phyloP scores from a whole-genome alignment of 495 filamentous ascomycete genomes.

The Arthonia radiata region DNA sequence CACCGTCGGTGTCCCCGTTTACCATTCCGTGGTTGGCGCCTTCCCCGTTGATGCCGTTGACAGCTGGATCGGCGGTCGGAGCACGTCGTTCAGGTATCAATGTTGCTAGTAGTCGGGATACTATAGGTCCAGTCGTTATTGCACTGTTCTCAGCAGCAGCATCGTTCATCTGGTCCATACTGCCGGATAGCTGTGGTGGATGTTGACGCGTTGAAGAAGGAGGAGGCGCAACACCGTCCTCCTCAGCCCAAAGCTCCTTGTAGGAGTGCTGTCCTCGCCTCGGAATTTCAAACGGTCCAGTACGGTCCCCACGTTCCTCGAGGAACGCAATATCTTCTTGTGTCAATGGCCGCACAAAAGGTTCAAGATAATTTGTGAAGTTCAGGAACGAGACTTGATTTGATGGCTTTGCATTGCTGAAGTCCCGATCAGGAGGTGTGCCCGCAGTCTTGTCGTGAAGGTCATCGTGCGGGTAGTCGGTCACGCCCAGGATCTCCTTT shows the following conservation, averaged over 20 bases:
- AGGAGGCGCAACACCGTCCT: slow-evolving; percentile 42
- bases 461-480: slow-evolving; percentile 54
- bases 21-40: slow-evolving; percentile 17
- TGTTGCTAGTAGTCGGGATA: slow-evolving; percentile 58
- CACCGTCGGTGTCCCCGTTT: slow-evolving; percentile 27
- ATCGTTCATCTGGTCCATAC: slow-evolving; percentile 64
- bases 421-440: slow-evolving; percentile 75
- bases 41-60: slow-evolving; percentile 33
- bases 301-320: slow-evolving; percentile 68
- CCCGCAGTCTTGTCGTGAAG: slow-evolving; percentile 68
- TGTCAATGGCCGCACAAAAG: slow-evolving; percentile 67
- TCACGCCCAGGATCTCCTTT: slow-evolving; percentile 66
- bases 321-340: slow-evolving; percentile 93
- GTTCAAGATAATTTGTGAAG: slow-evolving; percentile 69
- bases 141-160: slow-evolving; percentile 67
- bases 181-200: slow-evolving; percentile 67
- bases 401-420: slow-evolving; percentile 74
- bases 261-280: slow-evolving; percentile 67
- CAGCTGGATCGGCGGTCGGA: slow-evolving; percentile 24
- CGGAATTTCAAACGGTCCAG: slow-evolving; percentile 63
- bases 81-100: slow-evolving; percentile 61
- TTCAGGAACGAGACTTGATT: slow-evolving; percentile 83
- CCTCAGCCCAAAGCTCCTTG: slow-evolving; percentile 74
- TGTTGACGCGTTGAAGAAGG: slow-evolving; percentile 20
- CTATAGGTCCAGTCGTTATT: slow-evolving; percentile 65